Evolutionary conservation across 2,329 filamentous ascomycete genomes (phyloP).

Genomic region (Aspergillus quadricinctus): DNA sequence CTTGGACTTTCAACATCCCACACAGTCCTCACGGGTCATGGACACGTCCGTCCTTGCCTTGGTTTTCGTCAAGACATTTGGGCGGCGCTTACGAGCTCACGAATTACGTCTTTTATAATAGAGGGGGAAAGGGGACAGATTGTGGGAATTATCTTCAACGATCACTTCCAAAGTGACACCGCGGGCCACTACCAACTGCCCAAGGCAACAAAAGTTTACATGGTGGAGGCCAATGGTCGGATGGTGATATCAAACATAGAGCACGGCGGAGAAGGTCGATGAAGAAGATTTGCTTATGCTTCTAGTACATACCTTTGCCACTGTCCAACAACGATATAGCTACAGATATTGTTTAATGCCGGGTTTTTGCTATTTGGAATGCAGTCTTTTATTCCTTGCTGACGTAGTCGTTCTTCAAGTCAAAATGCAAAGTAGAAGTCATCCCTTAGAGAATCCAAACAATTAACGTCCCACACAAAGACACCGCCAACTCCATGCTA

Average conservation of each 20-base stretch:
- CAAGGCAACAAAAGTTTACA: background rate
- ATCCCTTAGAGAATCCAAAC: background rate
- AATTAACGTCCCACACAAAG: constrained; percentile 5
- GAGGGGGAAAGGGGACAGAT: background rate
- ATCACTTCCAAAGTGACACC: background rate
- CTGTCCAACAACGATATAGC: background rate
- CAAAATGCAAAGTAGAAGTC: background rate
- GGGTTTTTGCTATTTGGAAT: background rate
- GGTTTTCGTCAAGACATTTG: background rate
- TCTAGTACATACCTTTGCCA: background rate
- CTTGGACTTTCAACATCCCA: constrained; percentile 29
- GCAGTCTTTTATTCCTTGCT: background rate
- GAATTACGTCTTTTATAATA: background rate
- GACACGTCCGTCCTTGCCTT: background rate
- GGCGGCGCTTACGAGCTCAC: background rate
- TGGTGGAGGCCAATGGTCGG: background rate
- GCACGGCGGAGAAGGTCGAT: background rate
- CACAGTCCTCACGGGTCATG: constrained; percentile 14
- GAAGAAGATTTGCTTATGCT: background rate
- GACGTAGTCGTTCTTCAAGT: background rate
- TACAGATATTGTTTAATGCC: background rate
- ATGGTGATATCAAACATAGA: background rate
- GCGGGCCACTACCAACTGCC: background rate
- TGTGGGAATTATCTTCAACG: background rate
- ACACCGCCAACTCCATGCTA: constrained; percentile 32